A percentile compares a stretch with the other conserved stretches of the same genome.
Conservation (phyloP, 1,284 basidiomycete species). For the Tilletia indica region DNA sequence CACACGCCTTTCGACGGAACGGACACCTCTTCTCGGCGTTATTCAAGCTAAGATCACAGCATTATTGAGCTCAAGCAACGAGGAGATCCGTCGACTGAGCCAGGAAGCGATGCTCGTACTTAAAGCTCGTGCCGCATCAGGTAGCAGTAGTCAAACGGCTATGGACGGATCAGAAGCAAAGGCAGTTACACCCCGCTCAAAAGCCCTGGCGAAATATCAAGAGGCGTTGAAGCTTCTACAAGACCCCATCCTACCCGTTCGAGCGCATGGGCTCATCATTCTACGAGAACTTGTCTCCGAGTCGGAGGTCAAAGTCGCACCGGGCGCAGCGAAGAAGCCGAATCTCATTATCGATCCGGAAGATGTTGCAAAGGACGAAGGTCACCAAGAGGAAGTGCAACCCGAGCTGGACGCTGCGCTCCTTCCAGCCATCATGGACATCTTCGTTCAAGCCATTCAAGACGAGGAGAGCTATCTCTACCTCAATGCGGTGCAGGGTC, state of each 20-base stretch:
- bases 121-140: constrained; percentile 64
- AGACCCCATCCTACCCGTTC: constrained; percentile 89
- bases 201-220: constrained; percentile 65
- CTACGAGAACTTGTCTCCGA: constrained; percentile 42
- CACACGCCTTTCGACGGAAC: constrained; percentile 28
- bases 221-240: constrained; percentile 82
- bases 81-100: constrained; percentile 62
- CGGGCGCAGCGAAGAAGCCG: neutral
- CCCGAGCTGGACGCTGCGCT: constrained; percentile 57
- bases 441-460: constrained; percentile 80
- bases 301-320: neutral
- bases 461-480: constrained; percentile 95
- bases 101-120: constrained; percentile 78
- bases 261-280: constrained; percentile 73
- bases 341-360: neutral
- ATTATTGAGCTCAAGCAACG: constrained; percentile 30
- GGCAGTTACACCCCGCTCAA: constrained; percentile 26
- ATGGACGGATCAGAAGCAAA: neutral
- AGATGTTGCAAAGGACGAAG: neutral
- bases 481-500: constrained; percentile 84
- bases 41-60: constrained; percentile 37
- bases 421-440: constrained; percentile 77
- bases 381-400: neutral
- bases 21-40: constrained; percentile 42
- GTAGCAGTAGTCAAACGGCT: neutral